Conservation (phyloP, 1,139 yeast genomes). For the Candida sp. region DNA sequence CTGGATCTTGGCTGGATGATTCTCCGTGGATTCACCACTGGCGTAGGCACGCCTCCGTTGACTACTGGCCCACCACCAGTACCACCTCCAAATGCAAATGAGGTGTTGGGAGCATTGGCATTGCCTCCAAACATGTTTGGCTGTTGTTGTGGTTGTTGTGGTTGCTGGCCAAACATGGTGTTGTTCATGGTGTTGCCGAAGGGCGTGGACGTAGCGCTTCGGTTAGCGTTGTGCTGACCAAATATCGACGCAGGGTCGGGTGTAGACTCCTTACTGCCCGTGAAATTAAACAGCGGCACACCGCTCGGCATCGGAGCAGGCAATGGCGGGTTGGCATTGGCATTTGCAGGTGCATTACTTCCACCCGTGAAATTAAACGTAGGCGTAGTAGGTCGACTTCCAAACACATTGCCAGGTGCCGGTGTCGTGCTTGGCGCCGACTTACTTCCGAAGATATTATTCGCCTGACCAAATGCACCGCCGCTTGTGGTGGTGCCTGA, state of each 20-base stretch:
- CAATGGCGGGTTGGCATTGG: background rate
- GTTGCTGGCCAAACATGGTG: slow-evolving; percentile 7
- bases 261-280: slow-evolving; percentile 25
- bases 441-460: slow-evolving; percentile 1
- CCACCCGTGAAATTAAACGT: slow-evolving; percentile 10
- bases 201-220: slow-evolving; percentile 14
- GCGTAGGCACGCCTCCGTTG: slow-evolving; percentile 6
- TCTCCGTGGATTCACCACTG: slow-evolving; percentile 25
- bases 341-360: background rate
- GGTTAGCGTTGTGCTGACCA: slow-evolving; percentile 11
- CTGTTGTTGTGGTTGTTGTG: slow-evolving; percentile 6
- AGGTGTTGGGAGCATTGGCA: background rate
- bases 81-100: slow-evolving; percentile 3
- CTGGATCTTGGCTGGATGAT: slow-evolving; percentile 34
- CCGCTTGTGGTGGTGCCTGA: background rate
- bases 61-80: slow-evolving; percentile 4
- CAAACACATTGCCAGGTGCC: slow-evolving; percentile 4
- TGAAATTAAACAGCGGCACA: slow-evolving; percentile 19
- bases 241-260: slow-evolving; percentile 34
- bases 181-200: background rate
- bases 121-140: slow-evolving; percentile 8
- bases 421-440: background rate
- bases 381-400: slow-evolving; percentile 13
- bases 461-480: slow-evolving; percentile 1
- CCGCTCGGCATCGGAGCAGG: slow-evolving; percentile 5